Base-by-base conservation (phyloP, 257 asterid genomes). In the Handroanthus guayacan region DNA sequence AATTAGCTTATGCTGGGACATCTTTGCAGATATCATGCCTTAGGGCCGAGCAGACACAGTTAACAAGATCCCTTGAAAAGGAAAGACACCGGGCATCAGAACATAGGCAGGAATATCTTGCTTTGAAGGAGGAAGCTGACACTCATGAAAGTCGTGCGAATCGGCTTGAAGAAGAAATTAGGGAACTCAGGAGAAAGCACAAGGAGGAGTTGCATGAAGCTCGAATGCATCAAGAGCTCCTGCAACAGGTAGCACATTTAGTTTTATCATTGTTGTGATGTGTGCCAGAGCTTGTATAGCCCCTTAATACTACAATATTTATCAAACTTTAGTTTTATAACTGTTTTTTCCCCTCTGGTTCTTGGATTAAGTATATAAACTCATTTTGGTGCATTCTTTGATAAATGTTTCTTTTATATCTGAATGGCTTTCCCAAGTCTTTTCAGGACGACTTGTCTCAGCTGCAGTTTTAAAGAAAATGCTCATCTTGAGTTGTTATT, bases 31-130 rank as follows among this genome's bases (percentile, higher is more conserved):
- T 93, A 82, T 91, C 98, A 62, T 95, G 99, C 82, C 97, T 95
- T 71, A 90, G 99, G 84, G 89, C 99, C 31, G 99, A 95, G 88
- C 99, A 95, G 89, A 93, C 98, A 43, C 98, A 94, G 82, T 74
- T 92, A 71, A 81, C 92, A 55, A 90, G 89, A 82, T 92, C 98
- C 74, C 97, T 92, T 58, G 98, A 92, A 76, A 92, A 90, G 89
- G 98, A 94, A 87, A 90, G 97, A 80, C 97, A 94, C 69, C 88
- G 89, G 78, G 97, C 98, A 47, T 87, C 91, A 48, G 97, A 94
- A 82, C 79, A 87, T 84, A 88, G 97, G 88, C 98, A 92, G 82
- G 98, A 94, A 73, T 94, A 85, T 83, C 95, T 94, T 75, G 96
- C 98, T 86, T 64, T 90, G 78, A 94, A 92, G 91, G 98, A 94